Base-by-base conservation (phyloP, 768 basidiomycete species). In the Xerocomus potaroensis region DNA sequence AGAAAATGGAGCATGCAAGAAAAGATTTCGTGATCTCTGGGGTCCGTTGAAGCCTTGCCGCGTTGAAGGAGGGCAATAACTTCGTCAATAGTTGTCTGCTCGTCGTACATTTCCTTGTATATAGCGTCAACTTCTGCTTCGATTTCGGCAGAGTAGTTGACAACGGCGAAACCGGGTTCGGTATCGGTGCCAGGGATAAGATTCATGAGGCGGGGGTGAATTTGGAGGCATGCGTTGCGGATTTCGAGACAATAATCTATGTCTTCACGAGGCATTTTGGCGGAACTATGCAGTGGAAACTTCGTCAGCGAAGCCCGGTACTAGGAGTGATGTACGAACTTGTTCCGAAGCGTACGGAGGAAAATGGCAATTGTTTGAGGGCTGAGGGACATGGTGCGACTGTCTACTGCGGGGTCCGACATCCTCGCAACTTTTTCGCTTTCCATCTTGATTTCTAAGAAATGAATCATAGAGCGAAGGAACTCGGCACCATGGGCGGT, bases 1-100 rank as follows among this genome's bases (percentile, higher is more conserved):
- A 99, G 80, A 75, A 96, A 95, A 72, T 97, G 94, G 41, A 99
- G 84, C 84, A 96, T 96, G 80, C 93, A 97, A n/a, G 93, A 96
- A 63, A 97, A 97, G 51, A 96, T 81, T 69, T 98, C 92, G 64
- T 95, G 91, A 57, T 97, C 93, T 46, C 84, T 82, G 36, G 84
- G 69, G 56, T 86, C 89, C 26, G 79, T 75, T 24, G 93, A 94
- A 41, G 78, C 80, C 62, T 94, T 92, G 72, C 84, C 81, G 45
- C 83, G 80, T 67, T 90, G 87, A 22, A 99, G 81, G 70, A 92
- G 83, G 22, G 78, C 70, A 51, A 97, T 88, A 53, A 98, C 92
- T 51, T 95, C 90, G 64, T 98, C 95, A 59, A 98, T 91, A 46
- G 90, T 79, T 45, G 91, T 88, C 57, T 91, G 83, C 63, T 92